Evolutionary conservation across 108 stramenopile species (phyloP).

Genomic region (Nitzschia sp.): DNA sequence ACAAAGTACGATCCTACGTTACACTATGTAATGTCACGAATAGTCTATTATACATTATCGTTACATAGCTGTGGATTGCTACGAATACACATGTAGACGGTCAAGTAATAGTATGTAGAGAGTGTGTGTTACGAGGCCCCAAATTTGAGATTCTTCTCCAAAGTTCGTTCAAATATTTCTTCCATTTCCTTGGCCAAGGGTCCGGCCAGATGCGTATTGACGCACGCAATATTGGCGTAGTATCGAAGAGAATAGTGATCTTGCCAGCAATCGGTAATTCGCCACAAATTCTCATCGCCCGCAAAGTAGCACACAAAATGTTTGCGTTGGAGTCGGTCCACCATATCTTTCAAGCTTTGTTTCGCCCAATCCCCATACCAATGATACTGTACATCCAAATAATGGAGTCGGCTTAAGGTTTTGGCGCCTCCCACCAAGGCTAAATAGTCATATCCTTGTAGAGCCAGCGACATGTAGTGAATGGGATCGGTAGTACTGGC

Average conservation of each 20-base stretch:
- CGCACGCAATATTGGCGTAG: conserved; percentile 66
- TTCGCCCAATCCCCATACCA: conserved; percentile 11
- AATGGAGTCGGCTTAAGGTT: conserved; percentile 13
- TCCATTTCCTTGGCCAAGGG: conserved; percentile 42
- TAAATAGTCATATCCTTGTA: conserved; percentile 29
- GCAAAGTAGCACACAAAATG: conserved; percentile 41
- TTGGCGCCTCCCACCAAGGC: conserved; percentile 17
- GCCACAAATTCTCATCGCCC: conserved; percentile 39
- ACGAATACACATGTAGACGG: no score
- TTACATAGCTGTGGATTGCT: no score
- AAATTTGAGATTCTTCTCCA: background rate
- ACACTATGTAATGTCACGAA: no score
- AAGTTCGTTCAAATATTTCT: conserved; percentile 33
- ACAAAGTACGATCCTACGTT: no score
- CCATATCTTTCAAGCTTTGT: conserved; percentile 11
- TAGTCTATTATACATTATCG: no score
- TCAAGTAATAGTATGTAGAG: no score
- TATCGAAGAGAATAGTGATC: conserved; percentile 44
- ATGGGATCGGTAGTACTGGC: background rate
- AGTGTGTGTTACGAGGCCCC: no score
- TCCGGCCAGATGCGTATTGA: conserved; percentile 31
- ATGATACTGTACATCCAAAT: conserved; percentile 35
- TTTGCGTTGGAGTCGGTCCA: conserved; percentile 9
- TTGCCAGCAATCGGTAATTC: conserved; percentile 48
- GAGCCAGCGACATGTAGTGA: conserved; percentile 17